These are phyloP conservation scores for Ogataea paraovalis DNA, from an alignment of 805 yeast genomes.

Conservation along the genomic window DNA sequence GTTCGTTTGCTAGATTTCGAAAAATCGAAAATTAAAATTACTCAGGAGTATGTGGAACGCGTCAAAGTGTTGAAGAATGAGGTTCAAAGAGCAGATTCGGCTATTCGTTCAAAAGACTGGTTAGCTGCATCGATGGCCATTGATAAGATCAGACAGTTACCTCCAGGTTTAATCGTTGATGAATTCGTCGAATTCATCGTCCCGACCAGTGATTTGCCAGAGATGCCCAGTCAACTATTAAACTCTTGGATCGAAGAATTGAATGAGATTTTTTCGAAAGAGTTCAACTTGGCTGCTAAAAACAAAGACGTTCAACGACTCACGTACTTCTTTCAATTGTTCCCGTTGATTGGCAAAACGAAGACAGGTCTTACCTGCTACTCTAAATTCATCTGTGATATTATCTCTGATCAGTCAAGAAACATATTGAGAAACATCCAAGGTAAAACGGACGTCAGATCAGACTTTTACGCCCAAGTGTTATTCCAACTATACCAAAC, in stretches of 20 bases:
- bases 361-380: constrained; percentile 73
- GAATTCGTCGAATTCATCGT: constrained; percentile 74
- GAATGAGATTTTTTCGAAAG: constrained; percentile 50
- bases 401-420: constrained; percentile 76
- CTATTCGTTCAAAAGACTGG: constrained; percentile 70
- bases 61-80: constrained; percentile 64
- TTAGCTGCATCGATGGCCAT: constrained; percentile 73
- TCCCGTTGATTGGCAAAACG: constrained; percentile 78
- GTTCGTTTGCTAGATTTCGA: constrained; percentile 71
- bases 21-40: constrained; percentile 55
- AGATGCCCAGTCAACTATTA: constrained; percentile 59
- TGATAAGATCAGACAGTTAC: constrained; percentile 46
- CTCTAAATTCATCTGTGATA: constrained; percentile 80
- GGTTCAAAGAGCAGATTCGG: constrained; percentile 60
- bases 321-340: constrained; percentile 77
- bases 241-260: constrained; percentile 57
- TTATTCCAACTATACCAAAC: constrained; percentile 73
- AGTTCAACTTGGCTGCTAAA: constrained; percentile 69
- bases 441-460: constrained; percentile 32
- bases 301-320: constrained; percentile 62
- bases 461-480: constrained; percentile 57
- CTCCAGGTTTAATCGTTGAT: constrained; percentile 51
- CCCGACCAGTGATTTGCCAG: constrained; percentile 84
- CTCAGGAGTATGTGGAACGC: constrained; percentile 60
- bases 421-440: constrained; percentile 50